Base-by-base conservation (phyloP, 2,329 filamentous ascomycete genomes). In the Teratosphaeria epicoccoides region DNA sequence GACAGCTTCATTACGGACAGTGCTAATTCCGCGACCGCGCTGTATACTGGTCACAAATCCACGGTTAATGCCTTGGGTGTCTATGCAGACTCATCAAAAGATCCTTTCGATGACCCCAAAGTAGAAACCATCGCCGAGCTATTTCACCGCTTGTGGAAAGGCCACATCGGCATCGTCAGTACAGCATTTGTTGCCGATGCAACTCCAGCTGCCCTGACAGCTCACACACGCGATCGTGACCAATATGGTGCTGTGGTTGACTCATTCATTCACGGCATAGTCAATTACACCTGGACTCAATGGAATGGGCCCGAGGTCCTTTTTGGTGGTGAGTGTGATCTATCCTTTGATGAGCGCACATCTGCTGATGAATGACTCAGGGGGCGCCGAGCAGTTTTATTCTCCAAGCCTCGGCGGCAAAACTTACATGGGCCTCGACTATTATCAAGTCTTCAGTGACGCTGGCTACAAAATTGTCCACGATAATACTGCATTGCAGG, bases 1-100 rank as follows among this genome's bases (percentile, higher is more conserved):
- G 87, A 91, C 71, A 82, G 76, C 47, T 91, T 87, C 75, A 91
- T 93, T 65, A 93, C 87, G 33, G 87, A 93, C 68, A 88, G 84
- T 55, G 88, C 88, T 70, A 93, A 93, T 71, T 88, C 84, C 4
- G 87, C 87, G 3, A 87, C 84, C 43, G 85, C 87, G 14, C 74
- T 93, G 17, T 93, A 91, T 72, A 82, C 80, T 23, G 88, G 88
- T 43, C 87, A 93, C 74, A 93, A 93, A 76, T 85, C 81, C 63
- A 85, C 82, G 0, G 87, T 91, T 58, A 90, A 93, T 63, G 85
- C 85, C 24, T 79, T 93, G 70, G 85, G 84, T 68, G 84, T 91
- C 26, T 90, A 93, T 54, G 85, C 77, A 43, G 88, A 94, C 66
- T 88, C 85, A 0, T 88, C 84, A 46, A 73, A 79, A 11, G 77